Base-by-base conservation (phyloP, 805 yeast genomes). In the Saccharomycopsis synnaedendra region DNA sequence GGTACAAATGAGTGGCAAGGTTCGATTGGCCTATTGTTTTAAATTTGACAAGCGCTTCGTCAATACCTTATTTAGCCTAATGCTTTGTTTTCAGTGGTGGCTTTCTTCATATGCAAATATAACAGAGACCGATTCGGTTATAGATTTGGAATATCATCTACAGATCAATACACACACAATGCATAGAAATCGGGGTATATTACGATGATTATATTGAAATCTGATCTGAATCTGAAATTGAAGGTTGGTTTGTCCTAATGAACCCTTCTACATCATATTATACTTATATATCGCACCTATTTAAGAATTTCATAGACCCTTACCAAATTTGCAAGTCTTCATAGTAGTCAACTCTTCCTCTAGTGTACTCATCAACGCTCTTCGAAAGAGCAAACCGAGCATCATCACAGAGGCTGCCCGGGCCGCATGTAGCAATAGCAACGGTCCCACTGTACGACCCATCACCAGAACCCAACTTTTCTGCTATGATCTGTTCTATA, bases 111-210 rank as follows among this genome's bases (percentile, higher is more conserved):
- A 19, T 19, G 19, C 19, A 19, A 19, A 19, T 19, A 1, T 19
- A 19, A 19, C 19, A 19, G 19, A 19, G 19, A 19, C 19, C 19
- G 19, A 19, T 19, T 19, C 19, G 19, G 19, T 19, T 19, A 19
- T 19, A 19, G 19, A 19, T 19, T 19, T 19, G 19, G 19, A 19
- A 19, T 19, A 19, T 19, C 19, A 19, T 19, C 19, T 19, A 19
- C 19, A 19, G 19, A 19, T 19, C 19, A 19, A 19, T 19, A 19
- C 19, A 53, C 55, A 58, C 38, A 64, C 61, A 48, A 61, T 54
- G 37, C 5, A 19, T 19, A 19, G 19, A 1, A 19, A 19, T 19
- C 2, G 19, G 19, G 2, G 19, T 19, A 19, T 19, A 19, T 19
- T 2, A 19, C 19, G 33, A n/a, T 9, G 11, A 2, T 39, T n/a